Evolutionary conservation across 176 grass and related monocot genomes (phyloP).

Genomic region (Tillandsia leiboldiana): DNA sequence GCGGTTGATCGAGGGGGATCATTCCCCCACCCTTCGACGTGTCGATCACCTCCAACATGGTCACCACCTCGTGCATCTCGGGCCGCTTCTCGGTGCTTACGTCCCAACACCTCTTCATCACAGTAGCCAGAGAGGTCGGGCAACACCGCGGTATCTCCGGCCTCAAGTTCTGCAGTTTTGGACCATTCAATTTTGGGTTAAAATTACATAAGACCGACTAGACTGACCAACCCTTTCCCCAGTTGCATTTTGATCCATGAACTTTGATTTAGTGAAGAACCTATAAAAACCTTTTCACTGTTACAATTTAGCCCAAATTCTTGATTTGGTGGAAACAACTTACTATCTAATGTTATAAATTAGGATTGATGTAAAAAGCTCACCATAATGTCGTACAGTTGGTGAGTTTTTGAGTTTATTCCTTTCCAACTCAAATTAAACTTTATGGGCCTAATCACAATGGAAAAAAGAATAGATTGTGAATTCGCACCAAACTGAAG

Average conservation of each 20-base stretch:
- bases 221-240: too few species aligned
- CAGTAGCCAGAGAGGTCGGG: constrained; percentile 66
- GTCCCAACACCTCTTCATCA: constrained; percentile 98
- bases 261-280: too few species aligned
- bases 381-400: background rate
- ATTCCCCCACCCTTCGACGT: constrained; percentile 97
- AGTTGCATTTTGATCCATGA: too few species aligned
- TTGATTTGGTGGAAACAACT: too few species aligned
- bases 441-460: too few species aligned
- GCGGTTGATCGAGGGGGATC: constrained; percentile 58
- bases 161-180: constrained; percentile 68
- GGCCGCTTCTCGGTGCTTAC: constrained; percentile 83
- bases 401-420: background rate
- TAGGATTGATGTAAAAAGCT: too few species aligned
- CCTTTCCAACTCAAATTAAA: background rate
- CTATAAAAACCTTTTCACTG: too few species aligned
- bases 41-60: constrained; percentile 92
- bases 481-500: too few species aligned
- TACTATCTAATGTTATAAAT: too few species aligned
- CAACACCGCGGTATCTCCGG: constrained; percentile 97
- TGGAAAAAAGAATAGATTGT: too few species aligned
- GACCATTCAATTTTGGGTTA: background rate
- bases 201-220: too few species aligned
- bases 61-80: constrained; percentile 82
- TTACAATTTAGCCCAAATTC: too few species aligned